Evolutionary conservation across 495 filamentous ascomycete species (phyloP), one percentile per base, ranked within the genome.

Genomic region (Annulohypoxylon maeteangense): DNA sequence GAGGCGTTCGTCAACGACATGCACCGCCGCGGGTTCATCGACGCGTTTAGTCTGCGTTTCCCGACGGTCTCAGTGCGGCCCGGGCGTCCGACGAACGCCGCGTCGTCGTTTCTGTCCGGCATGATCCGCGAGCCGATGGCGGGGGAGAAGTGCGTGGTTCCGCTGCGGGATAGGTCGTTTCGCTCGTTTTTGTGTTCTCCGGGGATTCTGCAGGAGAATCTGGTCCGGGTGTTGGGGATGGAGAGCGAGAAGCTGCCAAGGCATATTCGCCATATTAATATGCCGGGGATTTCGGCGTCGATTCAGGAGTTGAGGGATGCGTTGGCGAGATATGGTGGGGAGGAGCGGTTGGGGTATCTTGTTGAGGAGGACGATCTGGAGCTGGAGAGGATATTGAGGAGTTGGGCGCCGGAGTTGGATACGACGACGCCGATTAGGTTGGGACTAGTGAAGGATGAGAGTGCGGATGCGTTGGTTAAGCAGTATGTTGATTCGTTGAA

Each of bases 1-100:
- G 92, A 95, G 81, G 84, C 83, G 8, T 80, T 93, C 25, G 77
- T 95, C 71, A 94, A 92, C 74, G 92, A 94, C 72, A 89, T 91
- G 79, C 90, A 90, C 29, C 87, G 92, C 6, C 86, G 88, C 38
- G 89, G 89, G 0, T 88, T 88, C 75, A 71, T 95, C 47, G 87
- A 93, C 67, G 92, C 86, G 0, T 83, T 90, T 7, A 81, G 84
- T 12, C 83, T 91, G 51, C 87, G 92, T 1, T 88, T 95, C 25
- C 92, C 92, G 0, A 94, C 92, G 1, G 89, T 95, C 42, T 86
- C 85, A 0, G 90, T 95, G 8, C 83, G 92, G 0, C 90, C 92
- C 0, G 92, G 92, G 0, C 87, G 86, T 57, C 92, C 92, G 0
- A 91, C 90, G 0, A 87, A 84, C n/a, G 92, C 92, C 0, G 92